Evolutionary conservation across 768 basidiomycete species (phyloP), one percentile per base, ranked within the genome.

Genomic region (Stropharia rugosoannulata): DNA sequence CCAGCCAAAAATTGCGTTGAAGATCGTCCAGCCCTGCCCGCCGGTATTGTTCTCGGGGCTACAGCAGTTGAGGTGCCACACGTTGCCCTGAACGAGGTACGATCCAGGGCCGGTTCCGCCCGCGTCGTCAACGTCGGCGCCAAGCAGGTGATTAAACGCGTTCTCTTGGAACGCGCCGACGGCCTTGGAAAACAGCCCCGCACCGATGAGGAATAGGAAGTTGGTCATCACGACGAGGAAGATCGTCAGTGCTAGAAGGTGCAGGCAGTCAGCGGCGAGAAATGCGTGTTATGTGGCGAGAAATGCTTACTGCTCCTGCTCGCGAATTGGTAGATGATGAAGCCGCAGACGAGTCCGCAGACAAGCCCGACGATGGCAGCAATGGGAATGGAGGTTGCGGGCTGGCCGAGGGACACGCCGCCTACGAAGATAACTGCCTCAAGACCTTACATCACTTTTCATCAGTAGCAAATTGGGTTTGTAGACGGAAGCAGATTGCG

Each of bases 401-500:
- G 76, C 64, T 92, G 82, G 32, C 87, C 88, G 49, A 98, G 86
- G 4, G 95, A 87, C 35, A 98, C 94, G 49, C 95, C 94, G 3
- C 95, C 92, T 36, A 97, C 93, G 66, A 98, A 97, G 57, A 98
- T 79, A 55, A 97, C 89, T 0, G 90, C 94, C 69, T 98, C 95
- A 58, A 98, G 77, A 45, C 86, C 86, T 87, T 8, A 35, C 35
- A 38, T 5, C 44, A 50, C 12, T 53, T 51, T 13, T 49, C 13
- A 25, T 37, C 3, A 18, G 44, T n/a, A 22, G 9, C 32, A 5
- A 9, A 1, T 15, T 19, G 10, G 36, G 10, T 3, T 7, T 15
- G 32, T 27, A 4, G 22, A 22, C 2, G 4, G 22, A 12, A 41
- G 9, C n/a, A 29, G 37, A 16, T 3, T 5, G 41, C 44, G 15